phyloP scores from a whole-genome alignment of 495 filamentous ascomycete species.

The Daldinia bambusicola region DNA sequence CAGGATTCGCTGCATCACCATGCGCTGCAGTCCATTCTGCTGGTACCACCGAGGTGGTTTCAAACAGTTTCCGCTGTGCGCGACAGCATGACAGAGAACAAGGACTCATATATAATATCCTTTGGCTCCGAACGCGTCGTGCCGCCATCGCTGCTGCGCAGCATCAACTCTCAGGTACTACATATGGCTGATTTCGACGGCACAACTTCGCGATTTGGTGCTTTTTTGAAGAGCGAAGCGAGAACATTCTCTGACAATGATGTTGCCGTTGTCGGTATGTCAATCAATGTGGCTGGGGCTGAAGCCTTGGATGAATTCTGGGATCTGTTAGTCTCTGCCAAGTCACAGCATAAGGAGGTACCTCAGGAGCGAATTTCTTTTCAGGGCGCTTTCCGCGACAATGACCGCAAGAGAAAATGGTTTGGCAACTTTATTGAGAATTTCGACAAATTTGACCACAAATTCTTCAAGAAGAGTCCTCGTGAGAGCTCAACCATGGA shows the following conservation, averaged over 20 bases:
- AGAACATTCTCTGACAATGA: slow-evolving; percentile 40
- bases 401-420: slow-evolving; percentile 39
- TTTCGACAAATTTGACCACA: slow-evolving; percentile 57
- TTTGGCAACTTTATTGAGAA: slow-evolving; percentile 49
- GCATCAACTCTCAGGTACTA: slow-evolving; percentile 32
- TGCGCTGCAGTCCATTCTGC: slow-evolving; percentile 54
- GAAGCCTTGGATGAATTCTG: slow-evolving; percentile 57
- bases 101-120: slow-evolving; percentile 28
- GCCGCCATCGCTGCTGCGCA: slow-evolving; percentile 33
- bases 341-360: slow-evolving; percentile 40
- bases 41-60: slow-evolving; percentile 57
- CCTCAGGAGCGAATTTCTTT: slow-evolving; percentile 35
- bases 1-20: slow-evolving; percentile 47
- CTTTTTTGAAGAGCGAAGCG: slow-evolving; percentile 18
- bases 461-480: slow-evolving; percentile 61
- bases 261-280: slow-evolving; percentile 59
- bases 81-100: slow-evolving; percentile 13
- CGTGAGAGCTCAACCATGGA: slow-evolving; percentile 59
- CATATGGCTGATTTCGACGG: slow-evolving; percentile 31
- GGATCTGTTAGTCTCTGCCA: slow-evolving; percentile 46
- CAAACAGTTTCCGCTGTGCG: slow-evolving; percentile 38
- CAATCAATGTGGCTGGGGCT: slow-evolving; percentile 53
- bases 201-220: slow-evolving; percentile 20
- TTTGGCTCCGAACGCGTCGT: slow-evolving; percentile 38
- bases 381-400: slow-evolving; percentile 33